Evolutionary conservation across 345 rosid species (phyloP), one percentile per base, ranked within the genome.

Genomic region (Mercurialis annua): DNA sequence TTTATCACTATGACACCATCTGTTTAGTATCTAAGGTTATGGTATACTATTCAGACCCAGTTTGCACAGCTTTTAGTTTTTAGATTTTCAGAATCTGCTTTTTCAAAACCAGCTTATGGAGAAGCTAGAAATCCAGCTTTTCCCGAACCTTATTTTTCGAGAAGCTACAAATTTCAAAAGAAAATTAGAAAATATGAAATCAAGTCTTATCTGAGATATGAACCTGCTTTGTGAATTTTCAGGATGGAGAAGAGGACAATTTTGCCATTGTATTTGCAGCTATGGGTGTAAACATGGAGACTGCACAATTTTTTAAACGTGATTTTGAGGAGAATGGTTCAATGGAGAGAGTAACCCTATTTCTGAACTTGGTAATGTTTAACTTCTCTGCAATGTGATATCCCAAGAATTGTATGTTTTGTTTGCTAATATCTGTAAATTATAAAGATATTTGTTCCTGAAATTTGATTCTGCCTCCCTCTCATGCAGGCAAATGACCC

Each of bases 231-330:
- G n/a, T 71, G 43, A 36, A 62, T 60, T 75, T 74, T 59, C 79
- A 93, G 98, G 97, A 78, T 76, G 83, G 58, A 16, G 96, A 83
- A 71, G 97, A 93, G 70, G 97, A 90, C 81, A 93, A 90, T 73
- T 93, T 93, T 79, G 98, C 98, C 27, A 93, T 90, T 75, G 97
- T 93, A 27, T 93, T 93, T 71, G 98, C 98, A 42, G 98, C 98
- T 57, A 90, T 93, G 98, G 97, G 98, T 71, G 98, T 93, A 63
- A 93, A 93, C 82, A 93, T 90, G 97, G 97, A 93, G 79, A 93
- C 98, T 52, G 96, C 98, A 21, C 97, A 93, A 75, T 93, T 93
- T 76, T 90, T 93, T 83, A 93, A 93, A 73, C 90, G 98, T 56
- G 98, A 93, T 81, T 93, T 93, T 78, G 98, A 93, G 81, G 96